Conservation (phyloP, 257 asterid genomes). For the Solanum peruvianum region DNA sequence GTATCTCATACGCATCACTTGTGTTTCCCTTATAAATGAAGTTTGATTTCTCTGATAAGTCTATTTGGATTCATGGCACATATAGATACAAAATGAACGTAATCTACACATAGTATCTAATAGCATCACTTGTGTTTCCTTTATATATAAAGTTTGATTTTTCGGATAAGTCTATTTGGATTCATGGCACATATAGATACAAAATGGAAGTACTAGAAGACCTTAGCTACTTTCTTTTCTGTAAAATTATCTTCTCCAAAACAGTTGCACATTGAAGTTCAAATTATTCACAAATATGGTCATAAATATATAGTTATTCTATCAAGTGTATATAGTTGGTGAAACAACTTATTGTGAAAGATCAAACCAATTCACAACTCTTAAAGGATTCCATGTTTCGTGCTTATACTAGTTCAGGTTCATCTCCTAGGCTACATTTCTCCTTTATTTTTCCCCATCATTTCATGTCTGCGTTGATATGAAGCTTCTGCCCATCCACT, state of each 20-base stretch:
- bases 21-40: not conserved
- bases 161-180: not conserved
- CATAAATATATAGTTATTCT: not conserved
- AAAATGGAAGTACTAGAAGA: not conserved
- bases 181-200: not conserved
- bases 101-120: not conserved
- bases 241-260: not conserved
- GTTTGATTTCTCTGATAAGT: not conserved
- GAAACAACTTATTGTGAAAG: not conserved
- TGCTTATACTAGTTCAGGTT: not conserved
- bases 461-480: not conserved
- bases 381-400: not conserved
- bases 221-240: not conserved
- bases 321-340: not conserved
- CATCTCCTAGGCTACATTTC: not conserved
- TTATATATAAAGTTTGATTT: not conserved
- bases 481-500: not conserved
- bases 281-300: not conserved
- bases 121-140: not conserved
- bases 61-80: not conserved
- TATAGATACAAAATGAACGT: not conserved
- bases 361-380: not conserved
- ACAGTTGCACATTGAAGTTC: not conserved
- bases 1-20: not conserved
- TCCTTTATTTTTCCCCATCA: not conserved